Evolutionary conservation across 331 rosid genomes (phyloP).

Genomic region (Quercus tomentella): DNA sequence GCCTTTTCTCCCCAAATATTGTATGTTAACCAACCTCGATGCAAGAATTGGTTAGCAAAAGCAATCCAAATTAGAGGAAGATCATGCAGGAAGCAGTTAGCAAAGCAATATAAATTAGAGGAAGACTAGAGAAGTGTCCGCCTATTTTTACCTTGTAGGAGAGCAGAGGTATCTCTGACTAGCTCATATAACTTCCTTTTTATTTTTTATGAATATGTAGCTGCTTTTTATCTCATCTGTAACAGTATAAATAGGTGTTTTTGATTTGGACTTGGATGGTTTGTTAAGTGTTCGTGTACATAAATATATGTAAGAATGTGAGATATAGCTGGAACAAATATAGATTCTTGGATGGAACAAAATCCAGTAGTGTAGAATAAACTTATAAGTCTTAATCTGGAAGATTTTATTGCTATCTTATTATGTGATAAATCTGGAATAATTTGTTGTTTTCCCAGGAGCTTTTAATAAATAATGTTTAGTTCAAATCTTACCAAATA

Average conservation of each 20-base stretch:
- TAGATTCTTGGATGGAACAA: conserved; percentile 30
- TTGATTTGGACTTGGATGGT: conserved; percentile 34
- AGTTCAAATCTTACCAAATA: too few species aligned
- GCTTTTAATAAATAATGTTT: not conserved
- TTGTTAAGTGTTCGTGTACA: conserved; percentile 33
- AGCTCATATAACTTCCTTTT: conserved; percentile 17
- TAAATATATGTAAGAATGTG: conserved; percentile 29
- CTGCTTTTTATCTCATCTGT: conserved; percentile 11
- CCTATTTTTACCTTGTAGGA: conserved; percentile 17
- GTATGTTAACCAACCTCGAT: conserved; percentile 24
- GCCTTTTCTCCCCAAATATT: conserved; percentile 8
- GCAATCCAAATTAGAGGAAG: not conserved
- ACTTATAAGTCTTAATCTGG: conserved; percentile 20
- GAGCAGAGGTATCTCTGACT: conserved; percentile 24
- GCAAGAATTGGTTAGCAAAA: conserved; percentile 10
- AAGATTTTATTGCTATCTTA: conserved; percentile 8
- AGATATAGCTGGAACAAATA: conserved; percentile 22
- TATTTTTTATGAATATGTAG: not conserved
- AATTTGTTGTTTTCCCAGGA: not conserved
- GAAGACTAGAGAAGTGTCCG: not conserved
- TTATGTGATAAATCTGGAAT: not conserved
- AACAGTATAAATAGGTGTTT: conserved; percentile 31
- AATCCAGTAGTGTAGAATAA: conserved; percentile 21
- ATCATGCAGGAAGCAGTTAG: too few species aligned
- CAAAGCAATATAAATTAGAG: not conserved